phyloP scores from a whole-genome alignment of 495 filamentous ascomycete species.

The Penicillium pulvis region DNA sequence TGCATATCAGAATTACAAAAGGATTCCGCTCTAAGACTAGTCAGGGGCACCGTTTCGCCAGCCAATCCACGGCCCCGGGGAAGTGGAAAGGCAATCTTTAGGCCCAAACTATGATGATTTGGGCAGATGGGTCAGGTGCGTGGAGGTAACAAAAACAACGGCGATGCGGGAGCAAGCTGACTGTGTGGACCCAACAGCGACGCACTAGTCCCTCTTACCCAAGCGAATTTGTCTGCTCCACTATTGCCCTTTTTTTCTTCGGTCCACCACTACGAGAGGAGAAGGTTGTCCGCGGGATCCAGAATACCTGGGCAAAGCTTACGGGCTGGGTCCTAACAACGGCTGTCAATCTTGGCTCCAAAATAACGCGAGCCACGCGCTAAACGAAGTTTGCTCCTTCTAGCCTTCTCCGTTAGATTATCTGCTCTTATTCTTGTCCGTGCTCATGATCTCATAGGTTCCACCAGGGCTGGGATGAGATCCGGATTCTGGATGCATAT shows the following conservation, averaged over 20 bases:
- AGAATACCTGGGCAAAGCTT: conserved; percentile 22
- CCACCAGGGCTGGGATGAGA: conserved; percentile 17
- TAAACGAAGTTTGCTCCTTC: conserved; percentile 17
- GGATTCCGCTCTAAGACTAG: conserved; percentile 10
- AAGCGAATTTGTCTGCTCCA: neutral
- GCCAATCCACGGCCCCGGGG: conserved; percentile 19
- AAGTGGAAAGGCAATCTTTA: conserved; percentile 12
- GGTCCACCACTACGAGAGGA: conserved; percentile 7
- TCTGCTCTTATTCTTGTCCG: conserved; percentile 11
- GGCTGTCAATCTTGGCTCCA: conserved; percentile 27
- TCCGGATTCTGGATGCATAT: conserved; percentile 3
- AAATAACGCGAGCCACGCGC: conserved; percentile 15
- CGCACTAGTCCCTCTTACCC: neutral
- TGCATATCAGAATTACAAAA: conserved; percentile 7
- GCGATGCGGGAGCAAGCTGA: neutral
- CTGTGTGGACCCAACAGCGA: neutral
- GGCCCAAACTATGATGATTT: neutral
- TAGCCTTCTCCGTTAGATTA: neutral
- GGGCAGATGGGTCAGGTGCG: conserved; percentile 3
- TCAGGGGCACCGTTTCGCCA: conserved; percentile 22
- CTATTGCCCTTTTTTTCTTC: neutral
- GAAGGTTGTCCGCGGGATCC: conserved; percentile 13
- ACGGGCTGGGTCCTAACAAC: conserved; percentile 20
- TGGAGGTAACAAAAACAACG: neutral
- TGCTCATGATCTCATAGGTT: conserved; percentile 30